Conservation (phyloP, 495 filamentous ascomycete genomes). For the Daldinia caldariorum region DNA sequence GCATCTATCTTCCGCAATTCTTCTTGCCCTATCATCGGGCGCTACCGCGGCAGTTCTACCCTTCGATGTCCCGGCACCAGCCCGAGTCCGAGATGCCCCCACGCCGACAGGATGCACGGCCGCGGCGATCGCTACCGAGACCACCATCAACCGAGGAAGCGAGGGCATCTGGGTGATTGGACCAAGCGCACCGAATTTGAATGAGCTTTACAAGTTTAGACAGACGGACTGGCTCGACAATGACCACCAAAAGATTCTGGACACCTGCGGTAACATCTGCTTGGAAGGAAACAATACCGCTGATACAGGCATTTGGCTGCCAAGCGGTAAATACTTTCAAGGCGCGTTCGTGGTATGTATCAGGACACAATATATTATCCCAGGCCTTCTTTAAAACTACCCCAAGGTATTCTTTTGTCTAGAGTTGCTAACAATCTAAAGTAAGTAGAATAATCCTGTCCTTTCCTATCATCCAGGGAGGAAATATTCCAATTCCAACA, state of each 20-base stretch:
- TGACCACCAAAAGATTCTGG: slow-evolving; percentile 33
- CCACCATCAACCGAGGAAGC: slow-evolving; percentile 35
- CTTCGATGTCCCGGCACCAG: slow-evolving; percentile 36
- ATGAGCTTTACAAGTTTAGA: slow-evolving; percentile 31
- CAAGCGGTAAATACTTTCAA: slow-evolving; percentile 33
- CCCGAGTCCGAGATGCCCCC: slow-evolving; percentile 28
- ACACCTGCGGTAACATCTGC: slow-evolving; percentile 34
- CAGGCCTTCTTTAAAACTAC: neutral
- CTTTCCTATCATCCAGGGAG: neutral
- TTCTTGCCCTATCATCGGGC: slow-evolving; percentile 26
- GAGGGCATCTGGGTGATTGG: slow-evolving; percentile 41
- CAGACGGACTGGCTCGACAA: slow-evolving; percentile 42
- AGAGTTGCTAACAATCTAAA: neutral
- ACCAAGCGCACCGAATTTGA: slow-evolving; percentile 23
- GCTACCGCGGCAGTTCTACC: slow-evolving; percentile 22
- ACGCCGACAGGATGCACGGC: slow-evolving; percentile 36
- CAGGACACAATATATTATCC: neutral
- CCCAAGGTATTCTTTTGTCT: neutral
- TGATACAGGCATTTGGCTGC: slow-evolving; percentile 35
- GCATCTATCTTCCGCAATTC: slow-evolving; percentile 17
- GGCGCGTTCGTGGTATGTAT: slow-evolving; percentile 29
- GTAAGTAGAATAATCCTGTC: neutral
- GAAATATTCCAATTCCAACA: neutral
- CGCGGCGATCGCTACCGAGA: slow-evolving; percentile 30
- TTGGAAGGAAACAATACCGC: slow-evolving; percentile 37